Evolutionary conservation across 164 flowering plant genomes (phyloP).

Genomic region (Nymphaea thermarum): DNA sequence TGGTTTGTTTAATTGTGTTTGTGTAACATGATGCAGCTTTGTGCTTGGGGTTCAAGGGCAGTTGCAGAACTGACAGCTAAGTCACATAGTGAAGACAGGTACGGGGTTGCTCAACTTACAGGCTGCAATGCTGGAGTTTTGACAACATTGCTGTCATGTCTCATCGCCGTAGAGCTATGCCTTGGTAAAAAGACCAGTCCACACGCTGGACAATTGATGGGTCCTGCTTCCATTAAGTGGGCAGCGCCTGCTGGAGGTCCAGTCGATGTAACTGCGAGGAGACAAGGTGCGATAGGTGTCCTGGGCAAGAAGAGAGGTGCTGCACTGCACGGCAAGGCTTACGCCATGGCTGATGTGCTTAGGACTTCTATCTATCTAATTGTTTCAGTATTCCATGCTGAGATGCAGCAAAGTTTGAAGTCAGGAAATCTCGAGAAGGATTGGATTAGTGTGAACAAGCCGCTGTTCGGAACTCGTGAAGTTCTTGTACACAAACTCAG

Average conservation of each 20-base stretch:
- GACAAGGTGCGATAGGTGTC: conserved; percentile 21
- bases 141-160: conserved; percentile 60
- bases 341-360: conserved; percentile 66
- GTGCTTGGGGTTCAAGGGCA: conserved; percentile 65
- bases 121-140: conserved; percentile 72
- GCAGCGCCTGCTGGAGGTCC: conserved; percentile 22
- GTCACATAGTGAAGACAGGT: conserved; percentile 75
- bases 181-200: conserved; percentile 83
- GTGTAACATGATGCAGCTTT: conserved; percentile 39
- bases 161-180: conserved; percentile 73
- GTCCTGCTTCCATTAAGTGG: conserved; percentile 72
- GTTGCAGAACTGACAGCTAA: conserved; percentile 54
- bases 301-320: conserved; percentile 39
- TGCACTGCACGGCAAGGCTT: conserved; percentile 50
- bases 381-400: conserved; percentile 60
- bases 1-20: not conserved
- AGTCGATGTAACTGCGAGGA: conserved; percentile 20
- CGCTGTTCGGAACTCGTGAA: conserved; percentile 54
- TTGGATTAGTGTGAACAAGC: conserved; percentile 53
- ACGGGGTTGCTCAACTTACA: conserved; percentile 85
- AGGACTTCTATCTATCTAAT: conserved; percentile 63
- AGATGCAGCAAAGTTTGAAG: conserved; percentile 52
- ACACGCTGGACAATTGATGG: conserved; percentile 42
- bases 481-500: conserved; percentile 57
- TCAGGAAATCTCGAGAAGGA: conserved; percentile 63